phyloP scores from a whole-genome alignment of 768 basidiomycete species.

The Lentinula raphanica region DNA sequence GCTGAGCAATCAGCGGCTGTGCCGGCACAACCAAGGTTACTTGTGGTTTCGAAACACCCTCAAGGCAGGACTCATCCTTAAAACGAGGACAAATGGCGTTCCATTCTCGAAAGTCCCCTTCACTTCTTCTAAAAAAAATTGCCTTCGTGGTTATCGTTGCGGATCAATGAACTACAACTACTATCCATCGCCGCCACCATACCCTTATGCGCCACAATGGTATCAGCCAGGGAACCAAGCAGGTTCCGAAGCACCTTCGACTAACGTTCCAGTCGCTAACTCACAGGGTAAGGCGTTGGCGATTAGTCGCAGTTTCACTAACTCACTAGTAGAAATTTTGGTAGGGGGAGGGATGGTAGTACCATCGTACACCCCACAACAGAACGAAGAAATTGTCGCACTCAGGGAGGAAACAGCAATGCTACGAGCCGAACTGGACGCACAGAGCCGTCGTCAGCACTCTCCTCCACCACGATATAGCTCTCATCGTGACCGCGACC shows the following conservation, averaged over 20 bases:
- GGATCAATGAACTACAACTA: not conserved
- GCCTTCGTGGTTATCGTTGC: too few relatives aligned
- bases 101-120: too few relatives aligned
- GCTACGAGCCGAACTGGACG: not conserved
- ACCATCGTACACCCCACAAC: not conserved
- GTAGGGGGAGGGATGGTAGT: not conserved
- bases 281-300: too few relatives aligned
- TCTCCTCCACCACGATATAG: not conserved
- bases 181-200: not conserved
- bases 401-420: not conserved
- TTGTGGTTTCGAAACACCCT: not conserved
- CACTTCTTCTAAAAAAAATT: too few relatives aligned
- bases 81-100: too few relatives aligned
- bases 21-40: not conserved
- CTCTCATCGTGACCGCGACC: not conserved
- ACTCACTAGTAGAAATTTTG: not conserved
- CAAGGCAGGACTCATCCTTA: not conserved
- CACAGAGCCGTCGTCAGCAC: not conserved
- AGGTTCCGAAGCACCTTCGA: not conserved
- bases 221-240: not conserved
- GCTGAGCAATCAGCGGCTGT: not conserved
- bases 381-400: not conserved
- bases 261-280: not conserved
- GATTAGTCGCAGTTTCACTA: not conserved
- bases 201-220: not conserved